A percentile compares a stretch with the other conserved stretches of the same genome.
phyloP scores from a whole-genome alignment of 2,329 filamentous ascomycete genomes.

The Neonectria coccinea region DNA sequence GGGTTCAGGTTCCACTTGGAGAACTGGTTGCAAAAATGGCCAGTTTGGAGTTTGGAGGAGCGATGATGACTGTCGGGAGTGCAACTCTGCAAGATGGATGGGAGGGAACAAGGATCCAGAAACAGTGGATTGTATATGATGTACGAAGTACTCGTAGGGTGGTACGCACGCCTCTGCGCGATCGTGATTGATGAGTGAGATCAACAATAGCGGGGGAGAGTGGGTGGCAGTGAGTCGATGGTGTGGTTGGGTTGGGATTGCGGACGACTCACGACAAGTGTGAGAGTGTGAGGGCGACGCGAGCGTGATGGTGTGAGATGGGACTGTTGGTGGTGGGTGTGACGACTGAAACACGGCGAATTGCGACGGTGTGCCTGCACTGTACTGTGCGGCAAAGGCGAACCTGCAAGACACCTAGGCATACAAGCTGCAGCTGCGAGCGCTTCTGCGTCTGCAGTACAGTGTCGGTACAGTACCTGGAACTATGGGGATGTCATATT shows the following conservation, averaged over 20 bases:
- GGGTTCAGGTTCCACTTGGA: not conserved
- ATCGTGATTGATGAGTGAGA: conserved; percentile 6
- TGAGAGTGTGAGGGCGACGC: not conserved
- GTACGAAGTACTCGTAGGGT: not conserved
- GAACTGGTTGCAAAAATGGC: conserved; percentile 2
- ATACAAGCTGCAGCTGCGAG: not conserved
- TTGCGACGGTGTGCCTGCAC: not conserved
- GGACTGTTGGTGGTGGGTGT: not conserved
- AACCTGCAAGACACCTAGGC: not conserved
- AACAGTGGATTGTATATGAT: not conserved
- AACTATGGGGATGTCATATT: no score
- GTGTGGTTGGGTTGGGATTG: conserved; percentile 19
- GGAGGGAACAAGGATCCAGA: not conserved
- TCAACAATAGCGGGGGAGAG: not conserved
- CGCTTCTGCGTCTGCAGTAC: not conserved
- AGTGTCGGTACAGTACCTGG: not conserved
- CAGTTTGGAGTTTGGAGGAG: not conserved
- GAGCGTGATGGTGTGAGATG: not conserved
- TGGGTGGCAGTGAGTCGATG: conserved; percentile 6
- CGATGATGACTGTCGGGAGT: not conserved
- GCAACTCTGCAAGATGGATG: conserved; percentile 8
- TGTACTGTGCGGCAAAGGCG: not conserved
- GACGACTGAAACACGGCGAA: conserved; percentile 5
- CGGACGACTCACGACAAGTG: conserved; percentile 2
- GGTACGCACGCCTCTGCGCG: not conserved